Conservation (phyloP, 208 protist genomes). For the Leishmania martiniquensis region DNA sequence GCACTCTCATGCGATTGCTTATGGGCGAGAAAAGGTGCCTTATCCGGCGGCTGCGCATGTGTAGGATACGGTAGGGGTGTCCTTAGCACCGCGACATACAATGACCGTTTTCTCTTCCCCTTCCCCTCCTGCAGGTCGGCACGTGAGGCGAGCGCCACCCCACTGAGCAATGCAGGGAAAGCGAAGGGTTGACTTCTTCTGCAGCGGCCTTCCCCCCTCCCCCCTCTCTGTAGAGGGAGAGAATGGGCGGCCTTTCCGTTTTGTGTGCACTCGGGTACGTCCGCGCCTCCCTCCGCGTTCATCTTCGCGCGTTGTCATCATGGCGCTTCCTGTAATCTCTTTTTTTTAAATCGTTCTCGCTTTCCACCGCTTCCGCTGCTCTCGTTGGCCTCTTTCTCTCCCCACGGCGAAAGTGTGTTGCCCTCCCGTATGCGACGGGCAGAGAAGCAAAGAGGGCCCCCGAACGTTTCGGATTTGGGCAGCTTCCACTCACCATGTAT, state of each 20-base stretch:
- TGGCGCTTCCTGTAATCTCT: too few species aligned
- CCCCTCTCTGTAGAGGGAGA: too few species aligned
- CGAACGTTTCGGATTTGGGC: background rate
- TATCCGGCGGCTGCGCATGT: background rate
- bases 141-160: background rate
- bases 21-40: background rate
- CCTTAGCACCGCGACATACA: background rate
- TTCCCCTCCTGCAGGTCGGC: background rate
- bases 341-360: too few species aligned
- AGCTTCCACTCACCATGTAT: background rate
- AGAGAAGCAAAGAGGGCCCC: background rate
- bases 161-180: too few species aligned
- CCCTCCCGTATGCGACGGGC: background rate
- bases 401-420: background rate
- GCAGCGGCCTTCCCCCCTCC: too few species aligned
- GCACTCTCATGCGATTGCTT: too few species aligned
- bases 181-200: too few species aligned
- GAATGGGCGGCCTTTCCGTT: too few species aligned
- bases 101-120: background rate
- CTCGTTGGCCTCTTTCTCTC: background rate
- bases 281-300: too few species aligned
- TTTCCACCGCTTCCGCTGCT: too few species aligned
- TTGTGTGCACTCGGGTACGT: too few species aligned
- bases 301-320: background rate
- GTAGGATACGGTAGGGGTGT: background rate